phyloP scores from a whole-genome alignment of 805 yeast species.

The Cyberlindnera japonica region DNA sequence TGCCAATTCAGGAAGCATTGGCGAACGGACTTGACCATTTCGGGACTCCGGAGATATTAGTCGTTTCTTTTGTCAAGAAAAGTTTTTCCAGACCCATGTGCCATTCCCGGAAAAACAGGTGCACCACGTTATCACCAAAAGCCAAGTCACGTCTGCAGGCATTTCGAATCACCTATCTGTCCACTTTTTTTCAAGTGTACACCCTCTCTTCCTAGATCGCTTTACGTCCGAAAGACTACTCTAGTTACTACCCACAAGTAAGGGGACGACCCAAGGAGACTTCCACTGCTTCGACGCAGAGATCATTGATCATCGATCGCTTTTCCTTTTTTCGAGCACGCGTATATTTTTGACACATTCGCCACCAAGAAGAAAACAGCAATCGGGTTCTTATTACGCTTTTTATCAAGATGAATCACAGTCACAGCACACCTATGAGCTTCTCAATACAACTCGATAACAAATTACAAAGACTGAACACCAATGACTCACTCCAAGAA shows the following conservation, averaged over 20 bases:
- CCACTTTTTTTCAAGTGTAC: too few relatives aligned
- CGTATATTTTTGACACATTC: constrained; percentile 5
- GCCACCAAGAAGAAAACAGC: too few relatives aligned
- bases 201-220: too few relatives aligned
- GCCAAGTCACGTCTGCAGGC: too few relatives aligned
- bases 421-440: background rate
- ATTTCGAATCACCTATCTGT: too few relatives aligned
- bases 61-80: constrained; percentile 1
- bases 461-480: constrained; percentile 20
- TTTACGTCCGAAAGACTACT: too few relatives aligned
- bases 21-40: background rate
- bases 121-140: constrained; percentile 3
- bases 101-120: constrained; percentile 3
- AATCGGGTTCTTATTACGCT: too few relatives aligned
- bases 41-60: background rate
- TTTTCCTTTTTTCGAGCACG: constrained; percentile 1
- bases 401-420: constrained; percentile 3
- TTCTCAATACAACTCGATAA: constrained; percentile 8
- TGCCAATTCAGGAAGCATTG: too few relatives aligned
- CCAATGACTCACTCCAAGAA: constrained; percentile 22
- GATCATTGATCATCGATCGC: constrained; percentile 1
- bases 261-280: background rate
- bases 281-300: background rate
- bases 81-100: background rate
- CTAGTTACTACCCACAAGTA: too few relatives aligned